phyloP scores from a whole-genome alignment of 2,329 filamentous ascomycete species.

The Phialophora macrospora region DNA sequence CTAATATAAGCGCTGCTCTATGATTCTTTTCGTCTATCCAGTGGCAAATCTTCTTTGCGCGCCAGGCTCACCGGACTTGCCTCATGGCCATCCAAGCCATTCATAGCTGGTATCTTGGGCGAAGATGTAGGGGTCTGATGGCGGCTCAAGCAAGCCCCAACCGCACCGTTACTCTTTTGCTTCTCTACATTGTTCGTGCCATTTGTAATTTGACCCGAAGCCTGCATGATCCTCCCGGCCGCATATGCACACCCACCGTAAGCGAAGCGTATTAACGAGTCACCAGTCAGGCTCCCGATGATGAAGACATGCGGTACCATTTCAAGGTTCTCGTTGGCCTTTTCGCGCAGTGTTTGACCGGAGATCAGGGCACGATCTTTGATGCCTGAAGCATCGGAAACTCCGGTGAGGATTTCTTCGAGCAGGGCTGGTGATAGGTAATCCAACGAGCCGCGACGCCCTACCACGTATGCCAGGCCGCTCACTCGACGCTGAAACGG shows the following conservation, averaged over 20 bases:
- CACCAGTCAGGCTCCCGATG: slow-evolving; percentile 64
- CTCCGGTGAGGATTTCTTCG: slow-evolving; percentile 48
- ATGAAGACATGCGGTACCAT: slow-evolving; percentile 60
- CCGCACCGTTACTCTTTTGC: slow-evolving; percentile 8
- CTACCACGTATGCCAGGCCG: slow-evolving; percentile 61
- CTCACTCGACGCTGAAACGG: slow-evolving; percentile 54
- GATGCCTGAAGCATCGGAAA: slow-evolving; percentile 18
- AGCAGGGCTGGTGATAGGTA: slow-evolving; percentile 57
- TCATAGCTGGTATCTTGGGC: slow-evolving; percentile 35
- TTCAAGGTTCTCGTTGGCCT: slow-evolving; percentile 58
- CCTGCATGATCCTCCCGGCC: slow-evolving; percentile 57
- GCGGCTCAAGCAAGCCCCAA: slow-evolving; percentile 18
- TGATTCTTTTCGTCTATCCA: slow-evolving; percentile 30
- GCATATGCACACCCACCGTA: slow-evolving; percentile 64
- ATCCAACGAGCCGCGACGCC: slow-evolving; percentile 59
- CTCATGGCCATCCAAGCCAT: slow-evolving; percentile 35
- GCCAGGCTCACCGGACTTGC: slow-evolving; percentile 27
- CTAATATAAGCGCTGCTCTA: background rate
- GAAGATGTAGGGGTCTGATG: slow-evolving; percentile 31
- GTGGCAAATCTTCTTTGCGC: slow-evolving; percentile 10
- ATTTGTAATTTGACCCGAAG: slow-evolving; percentile 20
- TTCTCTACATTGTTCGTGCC: background rate
- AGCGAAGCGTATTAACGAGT: slow-evolving; percentile 64
- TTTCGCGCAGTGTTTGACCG: slow-evolving; percentile 58
- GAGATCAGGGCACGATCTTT: slow-evolving; percentile 50